phyloP scores from a whole-genome alignment of 1,284 basidiomycete genomes.

The Blastosporella zonata region DNA sequence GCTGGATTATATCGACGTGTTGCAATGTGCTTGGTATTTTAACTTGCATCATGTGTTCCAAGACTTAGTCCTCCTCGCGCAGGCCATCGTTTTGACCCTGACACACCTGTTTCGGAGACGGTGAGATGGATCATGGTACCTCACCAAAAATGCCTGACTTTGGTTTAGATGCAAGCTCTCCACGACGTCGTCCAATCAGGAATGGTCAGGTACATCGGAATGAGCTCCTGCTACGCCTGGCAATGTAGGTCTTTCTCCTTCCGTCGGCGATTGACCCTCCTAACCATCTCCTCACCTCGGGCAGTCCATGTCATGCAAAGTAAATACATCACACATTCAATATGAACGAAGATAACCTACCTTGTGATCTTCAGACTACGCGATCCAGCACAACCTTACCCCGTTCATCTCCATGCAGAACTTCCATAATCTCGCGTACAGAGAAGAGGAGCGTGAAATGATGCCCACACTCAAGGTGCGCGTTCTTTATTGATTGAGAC shows the following conservation, averaged over 20 bases:
- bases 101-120: slow-evolving; percentile 59
- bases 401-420: slow-evolving; percentile 75
- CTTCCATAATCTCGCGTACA: slow-evolving; percentile 52
- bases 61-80: not conserved
- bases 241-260: slow-evolving; percentile 34
- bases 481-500: no score
- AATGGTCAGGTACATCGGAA: slow-evolving; percentile 65
- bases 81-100: slow-evolving; percentile 58
- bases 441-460: slow-evolving; percentile 73
- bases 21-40: slow-evolving; percentile 44
- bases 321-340: slow-evolving; percentile 19
- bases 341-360: not conserved
- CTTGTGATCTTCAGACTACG: slow-evolving; percentile 33
- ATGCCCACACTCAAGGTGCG: slow-evolving; percentile 51
- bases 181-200: slow-evolving; percentile 64
- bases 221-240: slow-evolving; percentile 49
- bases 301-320: slow-evolving; percentile 50
- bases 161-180: slow-evolving; percentile 57
- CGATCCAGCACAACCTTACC: slow-evolving; percentile 51
- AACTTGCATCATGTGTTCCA: not conserved
- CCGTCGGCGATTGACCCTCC: not conserved
- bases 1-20: slow-evolving; percentile 67
- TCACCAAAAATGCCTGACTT: not conserved
- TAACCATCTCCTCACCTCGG: not conserved
- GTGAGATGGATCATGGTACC: slow-evolving; percentile 19